These are phyloP conservation scores for Dothideomycetidae sp. DNA, from an alignment of 2,329 filamentous ascomycete species.

Conservation along the genomic window DNA sequence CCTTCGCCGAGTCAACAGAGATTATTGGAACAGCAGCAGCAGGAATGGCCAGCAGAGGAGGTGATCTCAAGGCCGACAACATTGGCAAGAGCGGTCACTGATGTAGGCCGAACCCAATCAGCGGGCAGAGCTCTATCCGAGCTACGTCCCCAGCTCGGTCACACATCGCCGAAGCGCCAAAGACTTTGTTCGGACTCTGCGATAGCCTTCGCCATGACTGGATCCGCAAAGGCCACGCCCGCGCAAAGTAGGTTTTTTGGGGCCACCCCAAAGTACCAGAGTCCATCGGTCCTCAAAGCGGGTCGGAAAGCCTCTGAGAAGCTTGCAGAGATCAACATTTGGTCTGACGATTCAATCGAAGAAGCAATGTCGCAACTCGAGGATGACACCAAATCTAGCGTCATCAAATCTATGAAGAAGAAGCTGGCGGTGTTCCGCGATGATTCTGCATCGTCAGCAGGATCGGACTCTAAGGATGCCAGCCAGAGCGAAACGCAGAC, in stretches of 20 bases:
- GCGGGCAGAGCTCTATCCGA: conserved; percentile 21
- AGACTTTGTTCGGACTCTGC: conserved; percentile 30
- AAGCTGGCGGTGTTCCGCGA: conserved; percentile 11
- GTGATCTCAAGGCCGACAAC: conserved; percentile 17
- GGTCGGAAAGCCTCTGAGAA: conserved; percentile 11
- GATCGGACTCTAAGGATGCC: conserved; percentile 13
- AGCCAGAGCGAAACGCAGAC: conserved; percentile 7
- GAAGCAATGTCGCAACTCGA: conserved; percentile 27
- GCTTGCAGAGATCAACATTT: conserved; percentile 29
- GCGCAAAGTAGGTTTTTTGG: conserved; percentile 34
- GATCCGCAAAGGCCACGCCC: conserved; percentile 12
- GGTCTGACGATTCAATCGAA: conserved; percentile 34
- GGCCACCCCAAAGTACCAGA: conserved; percentile 27
- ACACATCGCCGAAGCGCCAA: conserved; percentile 28
- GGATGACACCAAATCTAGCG: conserved; percentile 15
- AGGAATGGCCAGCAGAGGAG: conserved; percentile 3
- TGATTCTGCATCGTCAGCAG: conserved; percentile 5
- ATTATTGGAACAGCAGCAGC: conserved; percentile 38
- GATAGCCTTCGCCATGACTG: conserved; percentile 18
- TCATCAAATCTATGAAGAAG: conserved; percentile 9
- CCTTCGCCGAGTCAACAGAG: conserved; percentile 51
- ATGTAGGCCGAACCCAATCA: conserved; percentile 12
- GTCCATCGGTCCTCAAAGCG: conserved; percentile 15
- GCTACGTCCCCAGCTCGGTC: conserved; percentile 28
- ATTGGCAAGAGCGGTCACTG: conserved; percentile 11